phyloP scores from a whole-genome alignment of 1,284 basidiomycete genomes.

The Lentinus polychrous region DNA sequence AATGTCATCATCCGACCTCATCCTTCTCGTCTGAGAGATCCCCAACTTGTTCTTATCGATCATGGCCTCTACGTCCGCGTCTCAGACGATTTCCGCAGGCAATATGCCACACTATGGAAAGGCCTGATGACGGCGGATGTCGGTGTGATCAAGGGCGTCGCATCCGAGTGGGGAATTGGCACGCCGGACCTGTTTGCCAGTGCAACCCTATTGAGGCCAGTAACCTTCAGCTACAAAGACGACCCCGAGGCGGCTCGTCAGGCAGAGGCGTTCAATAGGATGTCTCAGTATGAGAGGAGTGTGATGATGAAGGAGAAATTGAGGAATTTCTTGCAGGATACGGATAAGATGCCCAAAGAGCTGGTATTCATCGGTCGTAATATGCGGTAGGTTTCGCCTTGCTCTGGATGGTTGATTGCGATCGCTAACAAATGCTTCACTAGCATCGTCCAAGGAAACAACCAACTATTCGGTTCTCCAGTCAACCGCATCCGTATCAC shows the following conservation, averaged over 20 bases:
- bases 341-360: constrained; percentile 67
- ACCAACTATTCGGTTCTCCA: constrained; percentile 74
- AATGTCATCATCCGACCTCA: constrained; percentile 80
- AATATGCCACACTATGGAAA: constrained; percentile 79
- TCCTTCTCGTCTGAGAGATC: constrained; percentile 48
- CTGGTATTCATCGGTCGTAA: constrained; percentile 80
- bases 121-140: constrained; percentile 71
- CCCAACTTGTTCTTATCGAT: constrained; percentile 83
- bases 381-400: constrained; percentile 67
- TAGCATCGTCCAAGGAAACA: constrained; percentile 66
- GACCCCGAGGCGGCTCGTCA: constrained; percentile 17
- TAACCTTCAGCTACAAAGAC: constrained; percentile 30
- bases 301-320: constrained; percentile 59
- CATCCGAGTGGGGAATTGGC: constrained; percentile 74
- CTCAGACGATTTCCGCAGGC: constrained; percentile 53
- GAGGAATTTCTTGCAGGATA: constrained; percentile 55
- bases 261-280: constrained; percentile 24
- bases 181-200: constrained; percentile 74
- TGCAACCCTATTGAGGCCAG: constrained; percentile 60
- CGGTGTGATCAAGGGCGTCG: constrained; percentile 35
- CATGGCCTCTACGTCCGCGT: constrained; percentile 82
- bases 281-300: constrained; percentile 56
- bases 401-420: not conserved
- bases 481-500: constrained; percentile 85
- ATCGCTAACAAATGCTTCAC: not conserved